A percentile compares a stretch with the other conserved stretches of the same genome.
These are phyloP conservation scores for Trypanosoma brucei DNA, from an alignment of 208 protist genomes.

Conservation along the genomic window DNA sequence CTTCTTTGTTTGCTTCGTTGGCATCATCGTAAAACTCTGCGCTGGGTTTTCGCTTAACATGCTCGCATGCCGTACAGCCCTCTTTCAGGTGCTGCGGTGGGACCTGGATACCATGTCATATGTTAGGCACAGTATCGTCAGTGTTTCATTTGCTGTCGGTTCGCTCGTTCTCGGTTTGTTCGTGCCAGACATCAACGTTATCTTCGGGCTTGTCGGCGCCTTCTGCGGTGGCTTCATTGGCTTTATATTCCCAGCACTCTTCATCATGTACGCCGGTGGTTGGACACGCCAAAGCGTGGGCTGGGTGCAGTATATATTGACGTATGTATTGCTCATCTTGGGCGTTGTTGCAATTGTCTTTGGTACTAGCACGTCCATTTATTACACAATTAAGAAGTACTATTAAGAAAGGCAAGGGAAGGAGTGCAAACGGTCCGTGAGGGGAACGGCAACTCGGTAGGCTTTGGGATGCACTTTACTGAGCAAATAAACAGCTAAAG, in stretches of 20 bases:
- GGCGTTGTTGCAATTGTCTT: slow-evolving; percentile 46
- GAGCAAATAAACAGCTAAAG: no score
- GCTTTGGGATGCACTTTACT: no score
- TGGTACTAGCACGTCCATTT: slow-evolving; percentile 54
- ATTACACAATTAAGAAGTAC: slow-evolving; percentile 4
- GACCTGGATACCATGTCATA: slow-evolving; percentile 48
- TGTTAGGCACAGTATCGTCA: slow-evolving; percentile 40
- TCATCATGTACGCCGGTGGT: slow-evolving; percentile 61
- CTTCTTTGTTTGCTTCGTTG: slow-evolving; percentile 21
- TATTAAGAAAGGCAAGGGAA: background rate
- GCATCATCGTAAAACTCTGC: slow-evolving; percentile 29
- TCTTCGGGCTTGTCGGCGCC: slow-evolving; percentile 57
- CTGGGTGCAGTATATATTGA: slow-evolving; percentile 30
- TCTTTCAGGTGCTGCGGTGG: slow-evolving; percentile 32
- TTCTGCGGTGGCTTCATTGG: slow-evolving; percentile 59
- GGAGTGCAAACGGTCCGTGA: no score
- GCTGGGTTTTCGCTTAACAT: slow-evolving; percentile 25
- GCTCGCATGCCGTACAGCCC: slow-evolving; percentile 14
- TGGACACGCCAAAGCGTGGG: slow-evolving; percentile 36
- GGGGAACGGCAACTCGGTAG: no score
- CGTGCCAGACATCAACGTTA: slow-evolving; percentile 65
- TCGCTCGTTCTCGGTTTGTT: slow-evolving; percentile 57
- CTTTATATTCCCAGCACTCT: slow-evolving; percentile 57
- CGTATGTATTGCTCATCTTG: slow-evolving; percentile 45
- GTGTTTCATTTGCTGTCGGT: slow-evolving; percentile 21